phyloP scores from a whole-genome alignment of 2,329 filamentous ascomycete species.

The Hymenotorrendiella dingleyae region DNA sequence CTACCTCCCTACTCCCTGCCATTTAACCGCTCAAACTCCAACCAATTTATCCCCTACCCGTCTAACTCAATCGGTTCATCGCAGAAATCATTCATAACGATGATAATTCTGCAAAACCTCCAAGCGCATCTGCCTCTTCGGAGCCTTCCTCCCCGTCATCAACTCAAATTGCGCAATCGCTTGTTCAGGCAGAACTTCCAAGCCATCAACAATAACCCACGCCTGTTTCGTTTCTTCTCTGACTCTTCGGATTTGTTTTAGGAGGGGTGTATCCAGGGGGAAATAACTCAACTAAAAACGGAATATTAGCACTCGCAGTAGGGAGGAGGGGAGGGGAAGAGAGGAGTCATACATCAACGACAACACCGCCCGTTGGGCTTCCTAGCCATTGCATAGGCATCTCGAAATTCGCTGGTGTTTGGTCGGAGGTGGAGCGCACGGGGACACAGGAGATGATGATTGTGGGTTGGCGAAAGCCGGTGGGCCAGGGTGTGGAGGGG shows the following conservation, averaged over 20 bases:
- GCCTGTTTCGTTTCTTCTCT: slow-evolving; percentile 48
- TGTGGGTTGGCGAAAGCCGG: slow-evolving; percentile 56
- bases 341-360: slow-evolving; percentile 48
- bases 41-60: no score
- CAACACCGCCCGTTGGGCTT: slow-evolving; percentile 68
- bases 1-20: no score
- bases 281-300: slow-evolving; percentile 55
- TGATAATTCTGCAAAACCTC: slow-evolving; percentile 27
- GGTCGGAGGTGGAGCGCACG: slow-evolving; percentile 58
- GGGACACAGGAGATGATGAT: slow-evolving; percentile 74
- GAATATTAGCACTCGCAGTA: not conserved
- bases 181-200: slow-evolving; percentile 72
- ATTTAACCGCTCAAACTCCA: no score
- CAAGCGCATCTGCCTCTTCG: slow-evolving; percentile 61
- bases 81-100: slow-evolving; percentile 20
- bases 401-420: slow-evolving; percentile 62
- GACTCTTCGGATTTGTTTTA: slow-evolving; percentile 51
- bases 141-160: slow-evolving; percentile 69
- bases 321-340: not conserved
- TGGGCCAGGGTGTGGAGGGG: slow-evolving; percentile 58
- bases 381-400: slow-evolving; percentile 64
- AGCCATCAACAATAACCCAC: slow-evolving; percentile 71
- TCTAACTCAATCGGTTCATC: no score
- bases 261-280: slow-evolving; percentile 63
- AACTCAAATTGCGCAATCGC: slow-evolving; percentile 78